phyloP scores from a whole-genome alignment of 345 rosid genomes.

The Rhodamnia argentea region DNA sequence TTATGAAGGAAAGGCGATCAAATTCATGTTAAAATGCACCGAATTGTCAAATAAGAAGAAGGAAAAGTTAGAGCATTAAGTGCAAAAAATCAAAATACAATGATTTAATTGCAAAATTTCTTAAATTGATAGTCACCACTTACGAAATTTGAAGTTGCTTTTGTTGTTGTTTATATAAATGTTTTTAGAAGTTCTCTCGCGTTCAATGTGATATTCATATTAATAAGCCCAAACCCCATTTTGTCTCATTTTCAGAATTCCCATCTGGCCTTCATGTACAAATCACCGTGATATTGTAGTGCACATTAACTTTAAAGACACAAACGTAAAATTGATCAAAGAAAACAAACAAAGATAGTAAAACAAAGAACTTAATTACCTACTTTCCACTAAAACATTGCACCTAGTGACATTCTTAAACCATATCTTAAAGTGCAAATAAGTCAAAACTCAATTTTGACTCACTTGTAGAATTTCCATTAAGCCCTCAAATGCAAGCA shows the following conservation, averaged over 20 bases:
- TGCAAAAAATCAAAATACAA: background rate
- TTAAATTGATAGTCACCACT: too few species aligned
- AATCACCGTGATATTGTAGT: background rate
- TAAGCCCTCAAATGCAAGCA: background rate
- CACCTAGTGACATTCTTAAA: background rate
- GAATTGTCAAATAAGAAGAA: background rate
- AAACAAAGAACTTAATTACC: background rate
- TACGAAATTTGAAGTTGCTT: too few species aligned
- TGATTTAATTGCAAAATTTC: fast-evolving
- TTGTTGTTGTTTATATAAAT: background rate
- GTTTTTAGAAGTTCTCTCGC: background rate
- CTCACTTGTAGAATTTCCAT: background rate
- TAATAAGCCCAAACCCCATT: background rate
- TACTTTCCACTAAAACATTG: background rate
- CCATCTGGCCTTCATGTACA: background rate
- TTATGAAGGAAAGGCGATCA: background rate
- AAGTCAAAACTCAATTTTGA: background rate
- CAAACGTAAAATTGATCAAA: background rate
- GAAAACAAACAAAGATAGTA: background rate
- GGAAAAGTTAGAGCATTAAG: background rate
- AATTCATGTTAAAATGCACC: background rate
- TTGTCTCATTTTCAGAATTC: background rate
- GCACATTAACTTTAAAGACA: background rate
- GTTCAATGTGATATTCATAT: background rate
- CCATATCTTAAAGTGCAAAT: background rate